phyloP scores from a whole-genome alignment of 225 moss, liverwort and hornwort species.

The Takakia lepidozioides region DNA sequence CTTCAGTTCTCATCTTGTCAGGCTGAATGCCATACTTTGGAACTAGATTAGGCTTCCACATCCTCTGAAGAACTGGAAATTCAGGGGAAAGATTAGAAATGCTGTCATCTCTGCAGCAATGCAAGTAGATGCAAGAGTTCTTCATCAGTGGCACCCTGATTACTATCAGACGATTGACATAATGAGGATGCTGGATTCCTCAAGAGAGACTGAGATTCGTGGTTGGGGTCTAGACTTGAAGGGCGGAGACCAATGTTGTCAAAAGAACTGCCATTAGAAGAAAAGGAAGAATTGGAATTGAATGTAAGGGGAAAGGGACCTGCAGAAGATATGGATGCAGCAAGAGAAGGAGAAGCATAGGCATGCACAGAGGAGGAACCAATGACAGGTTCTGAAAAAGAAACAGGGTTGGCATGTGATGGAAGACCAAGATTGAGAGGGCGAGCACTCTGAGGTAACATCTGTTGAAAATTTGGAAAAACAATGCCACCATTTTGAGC shows the following conservation, averaged over 20 bases:
- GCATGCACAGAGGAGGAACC: slow-evolving; percentile 31
- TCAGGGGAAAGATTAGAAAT: too few relatives aligned
- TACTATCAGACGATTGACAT: slow-evolving; percentile 31
- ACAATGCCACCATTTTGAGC: slow-evolving; percentile 36
- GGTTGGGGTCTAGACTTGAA: slow-evolving; percentile 50
- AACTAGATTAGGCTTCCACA: too few relatives aligned
- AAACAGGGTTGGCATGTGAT: slow-evolving; percentile 14
- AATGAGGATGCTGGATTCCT: slow-evolving; percentile 30
- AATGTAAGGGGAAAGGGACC: slow-evolving; percentile 14
- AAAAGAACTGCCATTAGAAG: slow-evolving; percentile 58
- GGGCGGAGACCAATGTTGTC: slow-evolving; percentile 24
- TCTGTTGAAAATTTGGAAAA: slow-evolving; percentile 39
- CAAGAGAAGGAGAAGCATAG: slow-evolving; percentile 16
- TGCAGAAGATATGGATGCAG: slow-evolving; percentile 18
- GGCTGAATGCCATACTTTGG: too few relatives aligned
- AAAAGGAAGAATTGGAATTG: slow-evolving; percentile 38
- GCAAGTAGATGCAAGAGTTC: slow-evolving; percentile 80
- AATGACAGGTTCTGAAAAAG: slow-evolving; percentile 26
- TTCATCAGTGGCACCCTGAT: slow-evolving; percentile 55
- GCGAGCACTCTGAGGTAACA: slow-evolving; percentile 40
- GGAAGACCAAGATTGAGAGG: slow-evolving; percentile 34
- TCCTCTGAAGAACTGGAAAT: too few relatives aligned
- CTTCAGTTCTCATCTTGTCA: too few relatives aligned
- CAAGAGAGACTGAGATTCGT: slow-evolving; percentile 64
- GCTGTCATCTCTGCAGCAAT: slow-evolving; percentile 49